Percentiles rank a stretch among this genome's conserved stretches.
These are phyloP conservation scores for Colletotrichum caudatum DNA, from an alignment of 2,329 filamentous ascomycete genomes.

Conservation along the genomic window DNA sequence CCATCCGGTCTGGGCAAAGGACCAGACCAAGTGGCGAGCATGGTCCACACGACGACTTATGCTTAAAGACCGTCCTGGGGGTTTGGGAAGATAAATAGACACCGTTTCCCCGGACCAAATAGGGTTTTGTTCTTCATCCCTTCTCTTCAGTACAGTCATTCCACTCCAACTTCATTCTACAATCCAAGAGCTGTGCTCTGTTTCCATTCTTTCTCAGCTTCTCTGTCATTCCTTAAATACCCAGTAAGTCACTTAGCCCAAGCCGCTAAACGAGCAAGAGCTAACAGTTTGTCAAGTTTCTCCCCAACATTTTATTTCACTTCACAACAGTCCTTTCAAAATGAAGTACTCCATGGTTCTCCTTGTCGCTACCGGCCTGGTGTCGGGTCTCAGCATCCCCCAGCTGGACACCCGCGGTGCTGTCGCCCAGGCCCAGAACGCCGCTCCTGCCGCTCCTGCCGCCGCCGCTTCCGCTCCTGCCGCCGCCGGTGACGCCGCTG, in stretches of 20 bases:
- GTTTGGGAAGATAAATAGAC: constrained; percentile 31
- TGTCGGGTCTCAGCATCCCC: constrained; percentile 47
- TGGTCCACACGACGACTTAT: constrained; percentile 26
- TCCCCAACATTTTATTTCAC: constrained; percentile 9
- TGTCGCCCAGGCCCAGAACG: constrained; percentile 16
- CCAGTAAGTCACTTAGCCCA: constrained; percentile 16
- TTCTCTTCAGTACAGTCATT: constrained; percentile 37
- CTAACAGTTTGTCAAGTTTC: constrained; percentile 21
- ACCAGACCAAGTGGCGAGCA: not conserved
- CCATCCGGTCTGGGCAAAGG: constrained; percentile 22
- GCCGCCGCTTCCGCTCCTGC: constrained; percentile 11
- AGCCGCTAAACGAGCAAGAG: too few relatives aligned
- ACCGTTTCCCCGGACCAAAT: constrained; percentile 14
- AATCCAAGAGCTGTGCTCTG: constrained; percentile 48
- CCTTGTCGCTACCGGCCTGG: constrained; percentile 49
- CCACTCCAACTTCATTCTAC: constrained; percentile 33
- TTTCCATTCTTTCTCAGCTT: constrained; percentile 43
- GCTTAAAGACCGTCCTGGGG: constrained; percentile 18
- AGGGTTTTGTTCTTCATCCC: constrained; percentile 27
- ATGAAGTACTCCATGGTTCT: constrained; percentile 49
- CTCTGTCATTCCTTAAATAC: constrained; percentile 39
- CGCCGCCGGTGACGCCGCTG: constrained; percentile 25
- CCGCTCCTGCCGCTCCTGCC: constrained; percentile 1
- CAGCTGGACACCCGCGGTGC: constrained; percentile 28
- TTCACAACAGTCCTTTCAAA: constrained; percentile 38